Base-by-base conservation (phyloP, 495 filamentous ascomycete genomes). In the Xylaria sp. region DNA sequence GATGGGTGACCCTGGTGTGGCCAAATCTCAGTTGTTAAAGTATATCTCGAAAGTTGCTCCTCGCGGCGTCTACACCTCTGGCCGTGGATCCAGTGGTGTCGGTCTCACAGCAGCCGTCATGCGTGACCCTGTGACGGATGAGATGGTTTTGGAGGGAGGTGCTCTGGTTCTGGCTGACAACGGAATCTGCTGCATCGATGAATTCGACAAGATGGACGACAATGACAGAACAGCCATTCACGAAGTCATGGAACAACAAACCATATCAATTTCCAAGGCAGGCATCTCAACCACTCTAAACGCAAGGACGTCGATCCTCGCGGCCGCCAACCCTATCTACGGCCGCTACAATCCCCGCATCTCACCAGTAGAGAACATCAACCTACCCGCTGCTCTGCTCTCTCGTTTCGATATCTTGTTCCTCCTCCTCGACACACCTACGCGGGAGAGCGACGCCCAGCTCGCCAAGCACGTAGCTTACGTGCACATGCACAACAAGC, bases 141-240 rank as follows among this genome's bases (percentile, higher is more conserved):
- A 99, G 79, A 98, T 99, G 97, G 92, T 99, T 15, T 87, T 99
- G 50, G 96, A 99, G 83, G 97, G 97, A 46, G 96, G 96, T 80
- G 96, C 96, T 17, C 86, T 99, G 29, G 96, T 99, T 41, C 85
- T 99, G 2, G 97, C 96, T 35, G 96, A 99, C 78, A 98, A 98
- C 76, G 96, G 96, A 74, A 97, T 97, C 81, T 99, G 96, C 89
- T 99, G 96, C 79, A 99, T 99, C 82, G 96, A 99, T 84, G 96
- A 99, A 80, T 99, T 99, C 78, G 96, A 99, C 86, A 99, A 99
- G 83, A 99, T 99, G 96, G 97, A 98, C 78, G 96, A 99, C 78
- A 87, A 88, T 66, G 97, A 98, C 80, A 88, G 96, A 70, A 98
- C 96, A 0, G 97, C 97, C 37, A 98, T 99, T 77, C 96, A 99